A percentile compares a stretch with the other conserved stretches of the same genome.
These are phyloP conservation scores for Aspergillus fischeri DNA, from an alignment of 2,329 filamentous ascomycete species.

Conservation along the genomic window DNA sequence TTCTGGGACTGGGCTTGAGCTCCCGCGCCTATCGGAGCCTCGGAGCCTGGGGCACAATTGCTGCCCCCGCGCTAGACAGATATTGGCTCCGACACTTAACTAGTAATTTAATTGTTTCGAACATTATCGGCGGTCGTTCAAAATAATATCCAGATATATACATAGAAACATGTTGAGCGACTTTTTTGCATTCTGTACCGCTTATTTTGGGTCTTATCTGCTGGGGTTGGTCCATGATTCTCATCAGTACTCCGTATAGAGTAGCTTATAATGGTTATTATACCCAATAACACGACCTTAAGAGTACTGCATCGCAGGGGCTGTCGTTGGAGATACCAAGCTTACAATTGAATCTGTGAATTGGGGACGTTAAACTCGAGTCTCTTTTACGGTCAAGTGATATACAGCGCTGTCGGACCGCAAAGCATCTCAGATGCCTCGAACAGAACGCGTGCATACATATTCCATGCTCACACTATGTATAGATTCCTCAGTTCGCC, in stretches of 20 bases:
- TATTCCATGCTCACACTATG: too few relatives aligned
- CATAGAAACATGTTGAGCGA: neutral
- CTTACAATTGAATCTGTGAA: neutral
- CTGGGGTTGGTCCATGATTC: neutral
- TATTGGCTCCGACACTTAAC: neutral
- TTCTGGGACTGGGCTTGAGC: slow-evolving; percentile 1
- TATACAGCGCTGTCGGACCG: neutral
- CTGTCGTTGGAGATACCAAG: neutral
- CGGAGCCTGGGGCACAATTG: slow-evolving; percentile 1
- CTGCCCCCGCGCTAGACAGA: neutral
- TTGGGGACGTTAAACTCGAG: neutral
- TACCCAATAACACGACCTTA: neutral
- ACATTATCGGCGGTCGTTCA: neutral
- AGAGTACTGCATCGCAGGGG: neutral
- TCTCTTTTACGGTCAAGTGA: neutral
- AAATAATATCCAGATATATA: neutral
- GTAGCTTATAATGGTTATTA: neutral
- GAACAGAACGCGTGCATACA: too few relatives aligned
- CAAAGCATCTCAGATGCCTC: neutral
- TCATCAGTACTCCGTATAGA: neutral
- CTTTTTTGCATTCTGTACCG: neutral
- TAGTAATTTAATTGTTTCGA: neutral
- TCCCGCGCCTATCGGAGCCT: slow-evolving; percentile 18
- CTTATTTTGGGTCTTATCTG: neutral
- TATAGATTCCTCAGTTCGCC: too few relatives aligned